Conservation (phyloP, 176 grass and related monocot species). For the Bromus sterilis region DNA sequence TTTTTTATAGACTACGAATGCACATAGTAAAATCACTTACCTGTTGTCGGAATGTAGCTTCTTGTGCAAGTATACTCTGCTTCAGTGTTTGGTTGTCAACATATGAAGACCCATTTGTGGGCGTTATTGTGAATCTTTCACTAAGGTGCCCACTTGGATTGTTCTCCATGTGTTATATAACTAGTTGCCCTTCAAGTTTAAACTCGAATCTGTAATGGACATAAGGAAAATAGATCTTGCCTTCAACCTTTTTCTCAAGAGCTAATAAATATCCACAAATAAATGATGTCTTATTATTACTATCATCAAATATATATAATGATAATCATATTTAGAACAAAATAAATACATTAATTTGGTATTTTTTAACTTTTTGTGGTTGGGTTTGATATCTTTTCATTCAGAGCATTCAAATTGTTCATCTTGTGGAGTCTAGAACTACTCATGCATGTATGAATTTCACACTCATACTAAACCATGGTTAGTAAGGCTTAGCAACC, state of each 20-base stretch:
- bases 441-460: neutral
- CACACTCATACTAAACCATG: neutral
- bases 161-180: conserved; percentile 35
- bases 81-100: conserved; percentile 62
- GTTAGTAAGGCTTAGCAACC: neutral
- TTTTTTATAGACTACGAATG: neutral
- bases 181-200: conserved; percentile 41
- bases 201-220: conserved; percentile 43
- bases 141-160: conserved; percentile 18
- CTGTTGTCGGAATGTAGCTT: conserved; percentile 73
- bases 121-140: conserved; percentile 31
- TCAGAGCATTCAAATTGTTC: neutral
- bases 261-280: conserved; percentile 31
- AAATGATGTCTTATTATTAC: neutral
- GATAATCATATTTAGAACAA: neutral
- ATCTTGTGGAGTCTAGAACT: neutral
- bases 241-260: conserved; percentile 59
- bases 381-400: neutral
- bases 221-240: conserved; percentile 39
- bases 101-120: conserved; percentile 33
- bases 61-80: conserved; percentile 74
- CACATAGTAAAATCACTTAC: conserved; percentile 21
- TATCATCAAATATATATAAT: neutral
- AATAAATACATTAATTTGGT: neutral
- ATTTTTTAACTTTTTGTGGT: neutral